Conservation (phyloP, 176 grass and related monocot genomes). For the Calamus simplicifolius region DNA sequence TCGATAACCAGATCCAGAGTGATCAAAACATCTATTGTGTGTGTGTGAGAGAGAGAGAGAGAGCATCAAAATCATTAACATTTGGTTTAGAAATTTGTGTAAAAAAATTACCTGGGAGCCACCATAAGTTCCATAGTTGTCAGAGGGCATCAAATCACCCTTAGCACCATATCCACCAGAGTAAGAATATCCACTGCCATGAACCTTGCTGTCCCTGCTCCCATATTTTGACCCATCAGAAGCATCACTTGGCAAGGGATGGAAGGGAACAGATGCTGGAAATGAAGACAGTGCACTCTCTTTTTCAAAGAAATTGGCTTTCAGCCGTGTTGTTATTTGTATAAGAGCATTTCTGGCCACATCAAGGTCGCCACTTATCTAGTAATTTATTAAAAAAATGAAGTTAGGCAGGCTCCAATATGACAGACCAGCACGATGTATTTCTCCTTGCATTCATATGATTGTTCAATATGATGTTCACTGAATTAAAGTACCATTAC, state of each 20-base stretch:
- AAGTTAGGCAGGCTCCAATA: no score
- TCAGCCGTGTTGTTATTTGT: conserved; percentile 85
- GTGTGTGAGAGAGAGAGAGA: no score
- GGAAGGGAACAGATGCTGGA: conserved; percentile 48
- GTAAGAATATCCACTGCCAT: conserved; percentile 53
- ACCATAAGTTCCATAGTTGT: conserved; percentile 66
- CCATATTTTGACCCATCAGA: conserved; percentile 66
- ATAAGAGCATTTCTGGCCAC: conserved; percentile 72
- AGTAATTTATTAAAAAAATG: not conserved
- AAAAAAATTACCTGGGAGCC: conserved; percentile 52
- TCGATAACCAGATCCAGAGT: no score
- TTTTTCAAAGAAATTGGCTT: conserved; percentile 97
- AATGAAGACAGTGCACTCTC: conserved; percentile 64
- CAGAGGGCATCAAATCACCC: conserved; percentile 41
- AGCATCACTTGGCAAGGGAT: conserved; percentile 47
- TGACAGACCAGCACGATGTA: no score
- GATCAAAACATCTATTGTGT: no score
- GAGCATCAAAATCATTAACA: no score
- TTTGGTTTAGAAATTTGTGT: no score
- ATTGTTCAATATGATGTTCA: no score
- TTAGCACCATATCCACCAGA: conserved; percentile 57
- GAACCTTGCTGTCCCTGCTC: conserved; percentile 50
- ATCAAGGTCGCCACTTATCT: conserved; percentile 89
- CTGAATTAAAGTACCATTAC: conserved; percentile 12
- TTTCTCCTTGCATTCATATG: no score